phyloP scores from a whole-genome alignment of 179 eudicot genomes.

The Nepenthes alata region DNA sequence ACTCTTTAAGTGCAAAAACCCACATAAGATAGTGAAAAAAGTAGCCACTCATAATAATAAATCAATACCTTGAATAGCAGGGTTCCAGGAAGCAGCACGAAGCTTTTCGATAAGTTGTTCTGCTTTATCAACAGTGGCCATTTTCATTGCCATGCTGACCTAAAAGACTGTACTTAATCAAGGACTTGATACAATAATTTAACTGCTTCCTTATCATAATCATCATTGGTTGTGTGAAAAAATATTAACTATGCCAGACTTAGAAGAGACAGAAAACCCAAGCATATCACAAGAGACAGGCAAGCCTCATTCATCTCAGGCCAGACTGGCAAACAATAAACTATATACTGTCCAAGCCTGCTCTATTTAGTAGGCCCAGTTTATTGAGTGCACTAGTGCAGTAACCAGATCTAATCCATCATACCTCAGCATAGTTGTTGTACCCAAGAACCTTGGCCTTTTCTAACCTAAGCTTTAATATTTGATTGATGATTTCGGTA shows the following conservation, averaged over 20 bases:
- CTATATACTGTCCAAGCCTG: too few relatives aligned
- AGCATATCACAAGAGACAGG: too few relatives aligned
- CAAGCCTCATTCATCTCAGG: too few relatives aligned
- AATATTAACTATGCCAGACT: background rate
- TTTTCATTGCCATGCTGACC: constrained; percentile 99
- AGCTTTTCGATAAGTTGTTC: constrained; percentile 87
- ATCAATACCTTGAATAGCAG: constrained; percentile 70
- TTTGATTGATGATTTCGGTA: constrained; percentile 67
- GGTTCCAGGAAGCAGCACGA: constrained; percentile 82
- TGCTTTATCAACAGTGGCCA: constrained; percentile 95
- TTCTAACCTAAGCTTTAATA: constrained; percentile 75
- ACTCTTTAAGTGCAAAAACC: too few relatives aligned
- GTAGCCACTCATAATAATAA: background rate
- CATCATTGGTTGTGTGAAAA: background rate
- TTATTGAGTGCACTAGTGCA: background rate
- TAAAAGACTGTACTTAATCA: constrained; percentile 17
- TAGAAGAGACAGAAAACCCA: too few relatives aligned
- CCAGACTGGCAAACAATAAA: too few relatives aligned
- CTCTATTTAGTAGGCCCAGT: too few relatives aligned
- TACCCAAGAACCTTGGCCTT: constrained; percentile 92
- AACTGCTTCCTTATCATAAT: background rate
- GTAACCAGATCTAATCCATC: background rate
- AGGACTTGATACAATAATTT: background rate
- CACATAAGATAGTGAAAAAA: too few relatives aligned
- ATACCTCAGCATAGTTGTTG: constrained; percentile 89